Percentiles rank a stretch among this genome's conserved stretches.
Conservation (phyloP, 116 monocot species). For the Cymodocea nodosa region DNA sequence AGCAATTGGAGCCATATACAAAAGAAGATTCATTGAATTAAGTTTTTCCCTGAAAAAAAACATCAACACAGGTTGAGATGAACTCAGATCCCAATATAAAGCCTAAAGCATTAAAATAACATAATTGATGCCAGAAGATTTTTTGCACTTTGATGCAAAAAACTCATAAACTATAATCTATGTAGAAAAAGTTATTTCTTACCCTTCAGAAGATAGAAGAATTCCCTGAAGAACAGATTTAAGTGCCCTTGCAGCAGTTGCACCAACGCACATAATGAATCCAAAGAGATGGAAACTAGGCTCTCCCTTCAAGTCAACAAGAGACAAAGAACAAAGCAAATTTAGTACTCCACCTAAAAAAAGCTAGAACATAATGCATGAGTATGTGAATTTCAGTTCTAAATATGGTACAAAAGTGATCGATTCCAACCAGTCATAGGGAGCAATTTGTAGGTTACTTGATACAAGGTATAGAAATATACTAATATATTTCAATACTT, state of each 20-base stretch:
- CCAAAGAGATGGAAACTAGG: constrained; percentile 97
- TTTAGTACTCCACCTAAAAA: not conserved
- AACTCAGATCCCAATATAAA: not conserved
- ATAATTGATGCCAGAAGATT: not conserved
- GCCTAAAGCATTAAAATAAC: not conserved
- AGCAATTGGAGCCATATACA: constrained; percentile 92
- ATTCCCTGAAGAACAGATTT: constrained; percentile 86
- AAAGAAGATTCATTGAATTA: constrained; percentile 91
- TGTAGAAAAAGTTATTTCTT: constrained; percentile 8
- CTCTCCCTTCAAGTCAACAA: constrained; percentile 47
- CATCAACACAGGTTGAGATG: not conserved
- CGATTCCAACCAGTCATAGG: no score
- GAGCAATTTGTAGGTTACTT: no score
- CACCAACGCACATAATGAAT: constrained; percentile 87
- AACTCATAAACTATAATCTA: not conserved
- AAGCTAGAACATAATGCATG: not conserved
- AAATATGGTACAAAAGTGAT: no score
- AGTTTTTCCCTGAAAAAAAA: constrained; percentile 63
- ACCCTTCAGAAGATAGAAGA: constrained; percentile 88
- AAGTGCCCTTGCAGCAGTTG: constrained; percentile 87
- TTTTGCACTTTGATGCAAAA: not conserved
- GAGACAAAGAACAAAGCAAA: not conserved
- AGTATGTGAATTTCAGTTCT: no score
- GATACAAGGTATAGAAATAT: no score
- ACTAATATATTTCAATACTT: no score